phyloP scores from a whole-genome alignment of 805 yeast genomes.

The Pichia exigua region DNA sequence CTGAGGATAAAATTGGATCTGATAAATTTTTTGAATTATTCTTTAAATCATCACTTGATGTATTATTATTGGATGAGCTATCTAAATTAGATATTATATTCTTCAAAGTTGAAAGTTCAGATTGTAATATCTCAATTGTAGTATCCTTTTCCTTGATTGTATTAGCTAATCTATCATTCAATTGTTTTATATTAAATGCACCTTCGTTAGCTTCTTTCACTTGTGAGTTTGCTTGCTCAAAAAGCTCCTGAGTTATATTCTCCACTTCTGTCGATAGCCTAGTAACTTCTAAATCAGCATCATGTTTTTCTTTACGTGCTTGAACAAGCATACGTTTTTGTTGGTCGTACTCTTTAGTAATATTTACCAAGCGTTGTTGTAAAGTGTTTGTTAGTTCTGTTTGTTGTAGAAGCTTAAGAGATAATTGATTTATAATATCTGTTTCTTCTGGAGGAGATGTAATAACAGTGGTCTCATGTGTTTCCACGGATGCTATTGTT shows the following conservation, averaged over 20 bases:
- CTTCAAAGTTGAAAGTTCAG: constrained; percentile 63
- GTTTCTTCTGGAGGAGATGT: not conserved
- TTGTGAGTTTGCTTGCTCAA: constrained; percentile 80
- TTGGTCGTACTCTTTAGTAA: constrained; percentile 26
- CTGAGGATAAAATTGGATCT: not conserved
- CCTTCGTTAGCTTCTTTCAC: constrained; percentile 72
- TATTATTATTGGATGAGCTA: not conserved
- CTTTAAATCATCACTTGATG: not conserved
- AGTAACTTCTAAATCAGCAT: constrained; percentile 5
- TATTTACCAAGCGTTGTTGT: constrained; percentile 20
- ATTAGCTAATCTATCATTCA: constrained; percentile 45
- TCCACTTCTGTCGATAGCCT: constrained; percentile 51
- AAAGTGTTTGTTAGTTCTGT: constrained; percentile 14
- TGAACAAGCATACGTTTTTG: constrained; percentile 8
- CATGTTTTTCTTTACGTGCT: constrained; percentile 17
- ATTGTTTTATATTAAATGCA: constrained; percentile 49
- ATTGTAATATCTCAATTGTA: constrained; percentile 54
- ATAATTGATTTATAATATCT: constrained; percentile 16
- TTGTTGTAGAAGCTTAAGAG: constrained; percentile 22
- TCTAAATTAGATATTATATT: constrained; percentile 40
- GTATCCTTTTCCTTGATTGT: constrained; percentile 63
- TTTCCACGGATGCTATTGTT: not conserved
- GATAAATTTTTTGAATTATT: not conserved
- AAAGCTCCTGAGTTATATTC: constrained; percentile 67
- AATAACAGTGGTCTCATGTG: not conserved